Percentiles rank a stretch among this genome's conserved stretches.
phyloP scores from a whole-genome alignment of 1,139 yeast species.

The Meyerozyma elateridarum region DNA sequence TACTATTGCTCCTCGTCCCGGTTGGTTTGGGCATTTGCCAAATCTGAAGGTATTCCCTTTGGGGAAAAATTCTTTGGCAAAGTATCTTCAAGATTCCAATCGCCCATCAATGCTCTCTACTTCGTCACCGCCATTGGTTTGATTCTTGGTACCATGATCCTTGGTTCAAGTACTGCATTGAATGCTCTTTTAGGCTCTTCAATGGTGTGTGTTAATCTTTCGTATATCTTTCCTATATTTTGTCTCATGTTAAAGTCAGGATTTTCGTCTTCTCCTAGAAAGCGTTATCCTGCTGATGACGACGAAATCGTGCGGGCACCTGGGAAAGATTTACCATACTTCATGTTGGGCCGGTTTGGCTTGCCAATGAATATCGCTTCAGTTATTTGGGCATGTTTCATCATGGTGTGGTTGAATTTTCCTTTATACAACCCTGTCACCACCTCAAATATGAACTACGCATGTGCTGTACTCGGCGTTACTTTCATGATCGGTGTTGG shows the following conservation, averaged over 20 bases:
- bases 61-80: slow-evolving; percentile 18
- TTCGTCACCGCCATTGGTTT: slow-evolving; percentile 16
- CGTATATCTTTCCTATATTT: slow-evolving; percentile 24
- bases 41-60: slow-evolving; percentile 24
- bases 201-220: slow-evolving; percentile 26
- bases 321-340: slow-evolving; percentile 17
- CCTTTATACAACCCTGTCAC: slow-evolving; percentile 27
- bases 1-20: slow-evolving; percentile 21
- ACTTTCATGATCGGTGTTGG: slow-evolving; percentile 23
- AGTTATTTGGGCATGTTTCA: slow-evolving; percentile 24
- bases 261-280: slow-evolving; percentile 13
- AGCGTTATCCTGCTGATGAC: slow-evolving; percentile 9
- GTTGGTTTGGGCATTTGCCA: slow-evolving; percentile 27
- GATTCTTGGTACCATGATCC: slow-evolving; percentile 20
- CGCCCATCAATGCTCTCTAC: slow-evolving; percentile 22
- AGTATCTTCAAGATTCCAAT: slow-evolving; percentile 17
- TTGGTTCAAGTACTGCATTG: slow-evolving; percentile 23
- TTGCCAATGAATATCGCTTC: slow-evolving; percentile 23
- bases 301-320: slow-evolving; percentile 10
- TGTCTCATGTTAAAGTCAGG: slow-evolving; percentile 19
- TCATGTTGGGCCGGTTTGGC: slow-evolving; percentile 25
- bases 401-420: slow-evolving; percentile 27
- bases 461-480: slow-evolving; percentile 32
- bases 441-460: slow-evolving; percentile 32
- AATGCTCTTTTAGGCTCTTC: slow-evolving; percentile 27